These are phyloP conservation scores for Melaleuca quinquenervia DNA, from an alignment of 345 rosid species.

Conservation along the genomic window DNA sequence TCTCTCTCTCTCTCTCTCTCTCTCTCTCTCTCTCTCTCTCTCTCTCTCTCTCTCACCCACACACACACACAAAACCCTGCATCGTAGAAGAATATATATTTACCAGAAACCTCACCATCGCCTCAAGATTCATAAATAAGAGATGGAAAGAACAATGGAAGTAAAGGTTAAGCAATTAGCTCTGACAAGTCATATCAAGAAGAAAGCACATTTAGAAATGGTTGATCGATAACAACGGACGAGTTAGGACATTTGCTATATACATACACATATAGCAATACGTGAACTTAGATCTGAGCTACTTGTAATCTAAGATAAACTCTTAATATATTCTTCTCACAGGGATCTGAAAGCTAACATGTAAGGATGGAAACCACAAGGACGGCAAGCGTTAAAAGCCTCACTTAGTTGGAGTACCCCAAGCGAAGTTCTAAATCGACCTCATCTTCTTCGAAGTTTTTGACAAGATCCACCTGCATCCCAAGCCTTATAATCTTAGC, in stretches of 20 bases:
- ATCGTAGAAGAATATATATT: neutral
- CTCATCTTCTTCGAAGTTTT: constrained; percentile 37
- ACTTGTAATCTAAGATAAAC: neutral
- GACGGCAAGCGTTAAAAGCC: neutral
- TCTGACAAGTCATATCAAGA: neutral
- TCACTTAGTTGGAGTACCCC: constrained; percentile 40
- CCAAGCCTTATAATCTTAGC: constrained; percentile 37
- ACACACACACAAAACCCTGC: neutral
- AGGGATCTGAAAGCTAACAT: neutral
- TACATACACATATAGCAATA: neutral
- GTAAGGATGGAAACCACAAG: neutral
- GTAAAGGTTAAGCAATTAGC: neutral
- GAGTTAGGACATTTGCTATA: neutral
- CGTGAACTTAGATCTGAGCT: neutral
- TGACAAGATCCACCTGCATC: constrained; percentile 53
- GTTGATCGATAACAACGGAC: neutral
- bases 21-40: neutral
- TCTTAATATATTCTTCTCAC: neutral
- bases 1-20: neutral
- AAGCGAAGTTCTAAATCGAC: constrained; percentile 93
- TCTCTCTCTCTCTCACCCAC: neutral
- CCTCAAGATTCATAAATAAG: neutral
- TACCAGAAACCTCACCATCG: neutral
- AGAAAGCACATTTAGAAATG: neutral
- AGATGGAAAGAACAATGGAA: neutral